Base-by-base conservation (phyloP, 1,139 yeast genomes). In the Hyphopichia fennica region DNA sequence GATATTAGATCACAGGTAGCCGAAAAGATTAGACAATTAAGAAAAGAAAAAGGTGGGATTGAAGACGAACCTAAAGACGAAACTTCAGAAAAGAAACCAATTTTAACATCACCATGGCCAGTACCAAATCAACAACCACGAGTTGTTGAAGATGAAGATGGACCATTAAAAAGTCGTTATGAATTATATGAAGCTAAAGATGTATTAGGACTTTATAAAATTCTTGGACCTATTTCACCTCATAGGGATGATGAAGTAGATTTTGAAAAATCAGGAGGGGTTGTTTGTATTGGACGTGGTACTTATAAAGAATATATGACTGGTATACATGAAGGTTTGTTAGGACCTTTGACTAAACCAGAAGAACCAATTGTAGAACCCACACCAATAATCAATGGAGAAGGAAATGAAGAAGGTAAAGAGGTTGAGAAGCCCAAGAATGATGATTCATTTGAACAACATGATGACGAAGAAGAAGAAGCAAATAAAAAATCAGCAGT, bases 241-340 rank as follows among this genome's bases (percentile, higher is more conserved):
- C 53, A 65, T 6, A 58, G 69, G 43, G 85, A 82, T 44, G 88
- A 83, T 54, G 63, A 75, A 13, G 47, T 49, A 19, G 68, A 72
- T 47, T 41, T 74, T 74, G 7, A 13, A 6, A 34, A 70, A 23
- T 79, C 84, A 8, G 97, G 97, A 17, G 99, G 99, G 39, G 84
- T 90, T 13, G 77, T 95, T 19, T 88, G 97, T 61, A 69, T 95
- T 27, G 99, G 99, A 2, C 77, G 99, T 59, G 99, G 99, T 44
- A 93, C 98, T 0, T 93, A 81, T 63, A 93, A 91, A 62, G 99
- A 95, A 68, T 95, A 88, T 58, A 63, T 95, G 43, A 77, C 80
- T 40, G 99, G 99, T 7, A 62, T 95, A 9, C 97, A 93, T 56
- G 99, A 95, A 65, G 99, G 99, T 8, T 75, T 95, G 58, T 67